A percentile compares a stretch with the other conserved stretches of the same genome.
Conservation (phyloP, 352 stramenopile species). For the Globisporangium spiculum region DNA sequence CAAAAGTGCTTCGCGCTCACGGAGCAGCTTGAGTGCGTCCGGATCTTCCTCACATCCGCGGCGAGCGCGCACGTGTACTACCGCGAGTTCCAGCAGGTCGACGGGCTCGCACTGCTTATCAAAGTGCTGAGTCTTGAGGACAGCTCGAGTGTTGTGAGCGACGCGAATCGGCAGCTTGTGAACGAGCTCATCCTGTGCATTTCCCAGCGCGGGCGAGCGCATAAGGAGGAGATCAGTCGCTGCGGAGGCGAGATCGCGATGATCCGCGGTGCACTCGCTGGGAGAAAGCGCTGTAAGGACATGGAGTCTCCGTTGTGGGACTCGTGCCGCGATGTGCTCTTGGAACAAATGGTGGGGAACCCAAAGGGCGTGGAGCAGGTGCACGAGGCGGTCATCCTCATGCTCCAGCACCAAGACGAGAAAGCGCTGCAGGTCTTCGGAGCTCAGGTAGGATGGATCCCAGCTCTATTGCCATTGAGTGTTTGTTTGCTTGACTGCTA, state of each 20-base stretch:
- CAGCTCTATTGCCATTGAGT: neutral
- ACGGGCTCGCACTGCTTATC: constrained; percentile 47
- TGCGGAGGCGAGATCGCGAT: constrained; percentile 43
- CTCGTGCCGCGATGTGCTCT: constrained; percentile 37
- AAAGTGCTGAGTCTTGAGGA: constrained; percentile 28
- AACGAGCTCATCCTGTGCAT: constrained; percentile 39
- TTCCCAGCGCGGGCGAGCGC: constrained; percentile 33
- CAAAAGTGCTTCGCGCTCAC: constrained; percentile 26
- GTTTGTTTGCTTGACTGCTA: neutral
- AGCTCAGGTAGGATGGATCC: constrained; percentile 31
- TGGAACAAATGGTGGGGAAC: constrained; percentile 66
- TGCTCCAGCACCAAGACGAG: constrained; percentile 36
- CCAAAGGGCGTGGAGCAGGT: constrained; percentile 22
- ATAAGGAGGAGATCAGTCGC: constrained; percentile 49
- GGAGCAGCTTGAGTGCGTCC: constrained; percentile 48
- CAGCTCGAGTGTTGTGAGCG: constrained; percentile 5
- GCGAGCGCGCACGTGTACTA: constrained; percentile 38
- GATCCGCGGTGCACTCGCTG: constrained; percentile 33
- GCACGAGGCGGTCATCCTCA: constrained; percentile 35
- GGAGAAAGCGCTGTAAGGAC: constrained; percentile 1
- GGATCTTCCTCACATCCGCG: constrained; percentile 40
- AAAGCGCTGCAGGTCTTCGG: constrained; percentile 44
- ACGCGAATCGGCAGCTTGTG: constrained; percentile 29
- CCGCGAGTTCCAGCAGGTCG: constrained; percentile 49
- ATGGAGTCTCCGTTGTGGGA: constrained; percentile 24